Base-by-base conservation (phyloP, 331 rosid genomes). In the Quercus phellos region DNA sequence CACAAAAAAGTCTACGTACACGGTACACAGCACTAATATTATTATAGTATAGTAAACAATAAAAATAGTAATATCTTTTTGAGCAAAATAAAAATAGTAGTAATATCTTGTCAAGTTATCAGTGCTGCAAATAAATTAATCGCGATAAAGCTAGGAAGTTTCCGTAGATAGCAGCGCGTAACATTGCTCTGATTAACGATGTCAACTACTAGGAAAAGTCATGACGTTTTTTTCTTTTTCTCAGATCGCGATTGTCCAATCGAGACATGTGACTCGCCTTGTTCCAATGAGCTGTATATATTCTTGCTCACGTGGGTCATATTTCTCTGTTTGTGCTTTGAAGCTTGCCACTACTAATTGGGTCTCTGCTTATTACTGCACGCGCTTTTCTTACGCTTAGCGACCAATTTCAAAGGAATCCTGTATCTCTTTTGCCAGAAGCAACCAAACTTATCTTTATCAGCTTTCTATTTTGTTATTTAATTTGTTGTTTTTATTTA, bases 201-300 rank as follows among this genome's bases (percentile, higher is more conserved):
- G n/a, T 22, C 5, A 16, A 22, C 17, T 2, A 22, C 18, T 2
- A 34, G 5, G n/a, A 5, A 38, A 9, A 14, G 69, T 34, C 38
- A 1, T 43, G 59, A 13, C 32, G 11, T 55, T 19, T 4, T 4
- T n/a, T 2, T 38, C 9, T 35, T 35, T 35, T 35, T 35, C 42
- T 35, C n/a, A 35, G 29, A 81, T 17, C 3, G 6, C 8, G 11
- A 38, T 38, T 8, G 46, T 38, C 12, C 46, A 68, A 8, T 16
- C 24, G 67, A n/a, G 70, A 42, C 77, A 79, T n/a, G 86, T 22
- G 77, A 68, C 71, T 51, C 50, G 50, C 50, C 29, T 79, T 6
- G 69, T 26, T 17, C 70, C 68, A 43, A 46, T 81, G 85, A 81
- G 83, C 81, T 81, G 85, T 32, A 74, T 13, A 6, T n/a, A 53